Base-by-base conservation (phyloP, 2,329 filamentous ascomycete genomes). In the Beauveria asiatica region DNA sequence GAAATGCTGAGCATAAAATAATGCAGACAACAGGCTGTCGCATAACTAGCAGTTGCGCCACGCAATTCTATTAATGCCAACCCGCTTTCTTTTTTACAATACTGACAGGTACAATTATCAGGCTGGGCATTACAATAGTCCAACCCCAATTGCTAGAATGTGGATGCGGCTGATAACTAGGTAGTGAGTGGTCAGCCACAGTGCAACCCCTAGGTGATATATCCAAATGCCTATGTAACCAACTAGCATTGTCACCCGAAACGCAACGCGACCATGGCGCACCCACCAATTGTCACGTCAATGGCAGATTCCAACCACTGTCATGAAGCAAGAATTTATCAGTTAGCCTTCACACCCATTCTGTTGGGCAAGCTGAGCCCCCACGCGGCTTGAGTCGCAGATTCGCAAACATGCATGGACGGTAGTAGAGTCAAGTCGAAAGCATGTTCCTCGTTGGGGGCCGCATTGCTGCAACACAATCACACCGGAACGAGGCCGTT, bases 401-500 rank as follows among this genome's bases (percentile, higher is more conserved):
- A 39, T n/a, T 23, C 10, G 49, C 19, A 57, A 25, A 41, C 50
- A 30, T 52, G 53, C 17, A 33, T 45, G n/a, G 27, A 11, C 27
- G 42, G 19, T 23, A 44, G 44, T n/a, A 52, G 23, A 9, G 30
- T 39, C 37, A 44, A 37, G 53, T 19, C 27, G 33, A 57, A 46
- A 39, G 19, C 25, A 52, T 33, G n/a, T 52, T 45, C 7, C 23
- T 45, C 27, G 33, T 59, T 59, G 56, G 56, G 56, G 56, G 56
- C 48, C 39, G 13, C 25, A 49, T 19, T 44, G 33, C 48, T 30
- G 37, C 48, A 45, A 33, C 56, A 44, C 48, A 51, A 52, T 52
- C 56, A 59, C 56, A 52, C 48, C 56, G 25, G 48, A 45, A 51
- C 56, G 17, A 33, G 33, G 23, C 56, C 27, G 46, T 42, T 57